Conservation (phyloP, 2,329 filamentous ascomycete species). For the Talaromyces atroroseus region DNA sequence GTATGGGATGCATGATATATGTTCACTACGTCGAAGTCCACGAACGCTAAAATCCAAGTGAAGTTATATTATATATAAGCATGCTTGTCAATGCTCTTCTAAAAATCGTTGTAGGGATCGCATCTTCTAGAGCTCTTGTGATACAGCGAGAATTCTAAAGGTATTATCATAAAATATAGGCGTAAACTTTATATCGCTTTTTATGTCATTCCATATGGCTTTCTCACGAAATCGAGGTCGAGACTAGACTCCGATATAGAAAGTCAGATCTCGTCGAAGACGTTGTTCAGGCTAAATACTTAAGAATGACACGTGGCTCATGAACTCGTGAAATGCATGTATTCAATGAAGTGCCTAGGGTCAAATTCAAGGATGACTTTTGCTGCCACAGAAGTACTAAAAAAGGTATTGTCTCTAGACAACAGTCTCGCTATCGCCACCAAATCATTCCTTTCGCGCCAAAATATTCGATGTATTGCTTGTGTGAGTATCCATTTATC, state of each 20-base stretch:
- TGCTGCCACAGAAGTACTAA: not conserved
- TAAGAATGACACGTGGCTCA: not conserved
- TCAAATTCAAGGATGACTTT: not conserved
- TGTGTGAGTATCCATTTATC: not conserved
- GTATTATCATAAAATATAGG: not conserved
- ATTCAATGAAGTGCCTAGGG: not conserved
- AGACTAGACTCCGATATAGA: not conserved
- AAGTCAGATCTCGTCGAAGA: not conserved
- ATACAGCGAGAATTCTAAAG: not conserved
- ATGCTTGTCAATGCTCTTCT: not conserved
- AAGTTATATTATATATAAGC: not conserved
- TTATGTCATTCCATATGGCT: not conserved
- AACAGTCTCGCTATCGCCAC: not conserved
- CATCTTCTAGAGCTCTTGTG: too few relatives aligned
- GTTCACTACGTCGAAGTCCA: not conserved
- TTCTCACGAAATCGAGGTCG: too few relatives aligned
- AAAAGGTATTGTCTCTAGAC: not conserved
- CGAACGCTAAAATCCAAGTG: not conserved
- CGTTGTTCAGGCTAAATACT: not conserved
- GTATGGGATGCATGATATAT: conserved; percentile 68
- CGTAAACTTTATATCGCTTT: not conserved
- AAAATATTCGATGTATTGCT: not conserved
- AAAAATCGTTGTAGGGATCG: too few relatives aligned
- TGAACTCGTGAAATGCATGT: not conserved
- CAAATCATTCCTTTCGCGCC: not conserved